Percentiles rank a stretch among this genome's conserved stretches.
phyloP scores from a whole-genome alignment of 495 filamentous ascomycete species.

The Viridothelium virens region DNA sequence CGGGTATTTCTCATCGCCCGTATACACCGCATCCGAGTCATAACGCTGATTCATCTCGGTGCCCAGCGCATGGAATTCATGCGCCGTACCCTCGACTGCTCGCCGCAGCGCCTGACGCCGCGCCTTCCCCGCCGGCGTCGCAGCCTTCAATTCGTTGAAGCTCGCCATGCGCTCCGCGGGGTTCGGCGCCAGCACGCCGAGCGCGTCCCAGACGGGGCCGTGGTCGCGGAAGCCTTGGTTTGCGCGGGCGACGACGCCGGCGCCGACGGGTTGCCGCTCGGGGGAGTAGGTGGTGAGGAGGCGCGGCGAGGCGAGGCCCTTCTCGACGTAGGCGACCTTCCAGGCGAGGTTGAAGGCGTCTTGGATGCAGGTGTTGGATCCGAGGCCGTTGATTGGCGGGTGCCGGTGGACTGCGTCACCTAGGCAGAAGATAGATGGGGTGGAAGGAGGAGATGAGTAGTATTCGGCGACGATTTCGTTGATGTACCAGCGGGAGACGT shows the following conservation, averaged over 20 bases:
- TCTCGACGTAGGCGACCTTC: constrained; percentile 47
- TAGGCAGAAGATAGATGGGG: constrained; percentile 40
- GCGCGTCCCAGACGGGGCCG: constrained; percentile 38
- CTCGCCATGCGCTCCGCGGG: constrained; percentile 30
- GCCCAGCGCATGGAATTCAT: constrained; percentile 45
- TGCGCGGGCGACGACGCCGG: constrained; percentile 41
- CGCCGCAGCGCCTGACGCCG: constrained; percentile 34
- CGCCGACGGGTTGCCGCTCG: constrained; percentile 47
- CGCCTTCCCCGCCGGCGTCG: constrained; percentile 32
- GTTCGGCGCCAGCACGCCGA: constrained; percentile 37
- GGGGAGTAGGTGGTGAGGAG: constrained; percentile 45
- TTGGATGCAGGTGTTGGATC: constrained; percentile 49
- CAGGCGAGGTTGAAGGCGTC: constrained; percentile 51
- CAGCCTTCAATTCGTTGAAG: constrained; percentile 32
- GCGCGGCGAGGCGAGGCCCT: constrained; percentile 32
- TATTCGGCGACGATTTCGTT: constrained; percentile 46
- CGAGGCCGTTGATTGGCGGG: constrained; percentile 45
- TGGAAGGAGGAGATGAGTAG: constrained; percentile 16
- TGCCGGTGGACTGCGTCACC: constrained; percentile 49
- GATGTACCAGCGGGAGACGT: constrained; percentile 45
- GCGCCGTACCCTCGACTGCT: constrained; percentile 37
- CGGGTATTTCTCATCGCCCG: constrained; percentile 24
- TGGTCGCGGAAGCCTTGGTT: constrained; percentile 45
- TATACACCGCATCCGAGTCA: constrained; percentile 28
- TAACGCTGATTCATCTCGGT: constrained; percentile 49